phyloP scores from a whole-genome alignment of 257 asterid species.

The Solanum medicagineum region DNA sequence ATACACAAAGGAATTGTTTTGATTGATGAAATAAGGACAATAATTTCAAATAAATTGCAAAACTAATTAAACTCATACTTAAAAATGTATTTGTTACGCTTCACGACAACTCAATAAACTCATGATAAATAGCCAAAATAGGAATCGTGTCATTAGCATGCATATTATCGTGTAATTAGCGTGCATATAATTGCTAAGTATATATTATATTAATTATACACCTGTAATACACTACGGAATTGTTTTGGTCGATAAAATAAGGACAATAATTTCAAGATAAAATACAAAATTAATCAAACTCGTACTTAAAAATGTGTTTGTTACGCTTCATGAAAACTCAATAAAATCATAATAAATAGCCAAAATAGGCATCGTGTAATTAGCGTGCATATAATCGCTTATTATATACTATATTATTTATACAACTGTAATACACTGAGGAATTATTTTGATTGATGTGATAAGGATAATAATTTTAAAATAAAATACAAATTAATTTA shows the following conservation, averaged over 20 bases:
- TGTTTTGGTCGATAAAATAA: too few relatives aligned
- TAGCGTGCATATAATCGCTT: not conserved
- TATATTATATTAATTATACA: too few relatives aligned
- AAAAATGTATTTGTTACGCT: not conserved
- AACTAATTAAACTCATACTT: not conserved
- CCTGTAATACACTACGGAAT: too few relatives aligned
- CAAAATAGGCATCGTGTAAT: not conserved
- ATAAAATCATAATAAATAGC: not conserved
- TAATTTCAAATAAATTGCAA: too few relatives aligned
- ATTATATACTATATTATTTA: not conserved
- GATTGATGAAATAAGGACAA: too few relatives aligned
- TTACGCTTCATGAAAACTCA: not conserved
- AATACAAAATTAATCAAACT: not conserved
- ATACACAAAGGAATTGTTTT: too few relatives aligned
- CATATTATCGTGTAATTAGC: not conserved
- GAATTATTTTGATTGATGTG: not conserved
- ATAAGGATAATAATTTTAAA: not conserved
- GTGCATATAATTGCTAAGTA: too few relatives aligned
- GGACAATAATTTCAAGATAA: too few relatives aligned
- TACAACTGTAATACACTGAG: not conserved
- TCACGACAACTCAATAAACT: not conserved
- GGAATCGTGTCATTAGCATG: not conserved
- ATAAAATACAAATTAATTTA: not conserved
- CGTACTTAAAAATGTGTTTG: not conserved
- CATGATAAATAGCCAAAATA: not conserved